Conservation (phyloP, 495 filamentous ascomycete genomes). For the Aspergillus olivimuriae region DNA sequence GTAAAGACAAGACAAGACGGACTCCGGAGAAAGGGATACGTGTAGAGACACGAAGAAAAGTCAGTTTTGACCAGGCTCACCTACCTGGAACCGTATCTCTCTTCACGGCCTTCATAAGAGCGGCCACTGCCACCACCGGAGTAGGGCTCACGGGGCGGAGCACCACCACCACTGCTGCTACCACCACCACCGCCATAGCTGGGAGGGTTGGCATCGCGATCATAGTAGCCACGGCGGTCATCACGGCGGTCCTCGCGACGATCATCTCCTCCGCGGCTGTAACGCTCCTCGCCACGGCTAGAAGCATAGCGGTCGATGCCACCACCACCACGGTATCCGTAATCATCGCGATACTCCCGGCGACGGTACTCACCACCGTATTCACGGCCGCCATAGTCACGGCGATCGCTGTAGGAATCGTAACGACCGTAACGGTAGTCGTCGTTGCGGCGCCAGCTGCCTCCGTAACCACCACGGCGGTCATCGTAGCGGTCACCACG, state of each 20-base stretch:
- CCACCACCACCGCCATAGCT: constrained; percentile 46
- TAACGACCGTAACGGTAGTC: constrained; percentile 46
- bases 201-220: constrained; percentile 48
- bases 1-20: constrained; percentile 8
- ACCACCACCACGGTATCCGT: constrained; percentile 46
- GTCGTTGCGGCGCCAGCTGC: constrained; percentile 41
- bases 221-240: constrained; percentile 60
- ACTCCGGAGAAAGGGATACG: constrained; percentile 7
- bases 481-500: constrained; percentile 49
- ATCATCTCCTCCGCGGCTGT: constrained; percentile 59
- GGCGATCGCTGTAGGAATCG: constrained; percentile 54
- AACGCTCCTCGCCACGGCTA: constrained; percentile 53
- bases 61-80: constrained; percentile 11
- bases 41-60: constrained; percentile 10
- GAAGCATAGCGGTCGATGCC: constrained; percentile 60
- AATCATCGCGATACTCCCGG: constrained; percentile 38
- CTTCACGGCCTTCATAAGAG: constrained; percentile 48
- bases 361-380: constrained; percentile 48
- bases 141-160: constrained; percentile 36
- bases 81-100: constrained; percentile 42
- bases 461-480: constrained; percentile 48
- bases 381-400: constrained; percentile 46
- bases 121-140: constrained; percentile 34
- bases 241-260: constrained; percentile 51
- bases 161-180: constrained; percentile 14